Evolutionary conservation across 2,329 filamentous ascomycete genomes (phyloP).

Genomic region (Alternaria rosae): DNA sequence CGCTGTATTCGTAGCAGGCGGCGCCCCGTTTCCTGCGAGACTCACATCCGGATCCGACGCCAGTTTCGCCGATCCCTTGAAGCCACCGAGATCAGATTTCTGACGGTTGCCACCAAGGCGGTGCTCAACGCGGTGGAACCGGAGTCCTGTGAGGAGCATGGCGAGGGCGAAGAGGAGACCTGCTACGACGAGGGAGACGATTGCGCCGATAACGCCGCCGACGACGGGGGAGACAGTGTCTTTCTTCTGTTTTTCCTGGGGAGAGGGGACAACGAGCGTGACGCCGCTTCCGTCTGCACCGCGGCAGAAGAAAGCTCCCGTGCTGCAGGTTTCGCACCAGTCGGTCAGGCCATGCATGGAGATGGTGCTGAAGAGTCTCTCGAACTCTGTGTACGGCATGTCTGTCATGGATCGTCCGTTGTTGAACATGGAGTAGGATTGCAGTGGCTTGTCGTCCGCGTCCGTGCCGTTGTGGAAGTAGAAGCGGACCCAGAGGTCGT

Average conservation of each 20-base stretch:
- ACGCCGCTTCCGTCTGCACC: slow-evolving; percentile 45
- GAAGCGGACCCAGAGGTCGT: slow-evolving; percentile 64
- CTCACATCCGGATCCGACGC: slow-evolving; percentile 63
- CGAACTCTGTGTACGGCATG: slow-evolving; percentile 62
- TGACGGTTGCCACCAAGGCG: slow-evolving; percentile 39
- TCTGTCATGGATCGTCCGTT: slow-evolving; percentile 55
- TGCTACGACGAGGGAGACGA: slow-evolving; percentile 59
- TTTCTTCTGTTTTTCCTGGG: not conserved
- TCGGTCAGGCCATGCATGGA: slow-evolving; percentile 54
- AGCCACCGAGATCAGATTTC: slow-evolving; percentile 58
- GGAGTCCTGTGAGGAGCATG: slow-evolving; percentile 56
- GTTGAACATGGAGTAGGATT: slow-evolving; percentile 60
- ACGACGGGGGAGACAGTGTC: slow-evolving; percentile 52
- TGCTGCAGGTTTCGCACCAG: slow-evolving; percentile 62
- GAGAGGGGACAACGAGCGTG: slow-evolving; percentile 1
- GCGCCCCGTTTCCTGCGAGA: slow-evolving; percentile 53
- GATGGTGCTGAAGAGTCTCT: slow-evolving; percentile 53
- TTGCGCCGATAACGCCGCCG: slow-evolving; percentile 64
- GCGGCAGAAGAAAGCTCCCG: slow-evolving; percentile 59
- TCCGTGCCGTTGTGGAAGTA: slow-evolving; percentile 64
- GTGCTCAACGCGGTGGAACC: slow-evolving; percentile 50
- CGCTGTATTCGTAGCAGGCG: slow-evolving; percentile 24
- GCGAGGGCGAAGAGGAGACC: slow-evolving; percentile 52
- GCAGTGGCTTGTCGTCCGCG: slow-evolving; percentile 47
- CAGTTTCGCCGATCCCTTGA: slow-evolving; percentile 64